Base-by-base conservation (phyloP, 169 alveolate species). In the Eimeria acervulina region DNA sequence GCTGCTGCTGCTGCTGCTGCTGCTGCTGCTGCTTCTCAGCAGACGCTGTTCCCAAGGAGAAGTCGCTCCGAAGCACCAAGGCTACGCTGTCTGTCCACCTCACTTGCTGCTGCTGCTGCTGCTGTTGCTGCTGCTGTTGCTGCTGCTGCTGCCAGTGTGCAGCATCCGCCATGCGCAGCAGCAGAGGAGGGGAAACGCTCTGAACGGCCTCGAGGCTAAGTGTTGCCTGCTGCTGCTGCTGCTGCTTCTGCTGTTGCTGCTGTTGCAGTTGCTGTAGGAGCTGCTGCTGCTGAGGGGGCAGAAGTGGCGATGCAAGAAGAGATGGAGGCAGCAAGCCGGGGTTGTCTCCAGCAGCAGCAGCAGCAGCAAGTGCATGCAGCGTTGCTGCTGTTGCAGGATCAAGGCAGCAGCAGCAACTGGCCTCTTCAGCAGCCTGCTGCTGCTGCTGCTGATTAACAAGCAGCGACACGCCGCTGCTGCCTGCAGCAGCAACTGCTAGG, bases 281-380 rank as follows among this genome's bases (percentile, higher is more conserved):
- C 63, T 81, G 90, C 68, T 81, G 63, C 28, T 59, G 68, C 28
- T 59, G 68, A 0, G 68, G 68, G 5, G 68, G 68, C 68, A 59
- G n/a, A 19, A 26, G 90, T 47, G 63, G 70, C 13, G 10, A 61
- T 70, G 68, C 15, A 0, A 81, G 90, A 23, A 81, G 70, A 47
- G 63, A 28, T 21, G 5, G 90, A 15, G 90, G 90, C 31, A 81
- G 90, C 72, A 15, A 47, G 31, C 90, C 90, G 1, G 36, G 7
- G 40, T 15, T 81, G 6, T n/a, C 19, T 1, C 83, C 44, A 33
- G 47, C 44, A 36, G 44, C 47, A 33, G 90, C 90, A 47, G 72
- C 90, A 81, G 90, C 90, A 81, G 90, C 90, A 40, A 81, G 70
- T 23, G 90, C 68, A 47, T 81, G 90, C 68, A 81, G 44, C 61